phyloP scores from a whole-genome alignment of 768 basidiomycete species.

The Leccinellum luteum region DNA sequence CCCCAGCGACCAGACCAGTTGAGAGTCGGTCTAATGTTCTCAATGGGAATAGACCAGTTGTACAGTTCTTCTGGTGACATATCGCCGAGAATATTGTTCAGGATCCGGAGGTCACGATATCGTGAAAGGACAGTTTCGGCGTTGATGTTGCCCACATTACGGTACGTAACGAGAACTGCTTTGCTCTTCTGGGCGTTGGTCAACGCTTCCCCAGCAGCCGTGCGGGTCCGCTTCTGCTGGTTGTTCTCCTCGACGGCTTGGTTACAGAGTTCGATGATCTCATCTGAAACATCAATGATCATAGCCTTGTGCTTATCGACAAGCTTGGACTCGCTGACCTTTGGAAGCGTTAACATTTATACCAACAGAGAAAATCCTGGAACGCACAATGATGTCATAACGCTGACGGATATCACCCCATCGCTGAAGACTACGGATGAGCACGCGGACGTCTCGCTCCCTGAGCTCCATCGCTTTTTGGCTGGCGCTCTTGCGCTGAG shows the following conservation, averaged over 20 bases:
- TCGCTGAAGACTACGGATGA: slow-evolving; percentile 91
- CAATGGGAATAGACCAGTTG: slow-evolving; percentile 86
- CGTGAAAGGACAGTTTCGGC: slow-evolving; percentile 95
- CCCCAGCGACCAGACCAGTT: slow-evolving; percentile 98
- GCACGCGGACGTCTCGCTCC: slow-evolving; percentile 93
- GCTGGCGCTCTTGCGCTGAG: slow-evolving; percentile 83
- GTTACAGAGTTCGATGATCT: slow-evolving; percentile 83
- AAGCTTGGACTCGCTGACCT: slow-evolving; percentile 89
- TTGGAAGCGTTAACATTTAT: slow-evolving; percentile 2
- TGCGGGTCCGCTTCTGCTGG: slow-evolving; percentile 69
- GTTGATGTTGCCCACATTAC: slow-evolving; percentile 90
- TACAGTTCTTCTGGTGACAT: slow-evolving; percentile 64
- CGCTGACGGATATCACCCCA: slow-evolving; percentile 97
- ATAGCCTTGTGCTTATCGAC: slow-evolving; percentile 92
- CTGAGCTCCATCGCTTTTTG: slow-evolving; percentile 97
- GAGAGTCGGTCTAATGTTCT: slow-evolving; percentile 89
- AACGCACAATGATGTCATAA: slow-evolving; percentile 88
- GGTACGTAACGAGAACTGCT: slow-evolving; percentile 89
- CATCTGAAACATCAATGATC: slow-evolving; percentile 88
- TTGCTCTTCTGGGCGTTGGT: slow-evolving; percentile 96
- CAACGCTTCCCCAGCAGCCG: slow-evolving; percentile 83
- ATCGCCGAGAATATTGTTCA: slow-evolving; percentile 74
- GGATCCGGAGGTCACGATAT: slow-evolving; percentile 81
- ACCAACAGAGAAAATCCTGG: background rate
- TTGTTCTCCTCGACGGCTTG: slow-evolving; percentile 84